Evolutionary conservation across 352 stramenopile species (phyloP), one percentile per base, ranked within the genome.

Genomic region (Discostella stelligera): DNA sequence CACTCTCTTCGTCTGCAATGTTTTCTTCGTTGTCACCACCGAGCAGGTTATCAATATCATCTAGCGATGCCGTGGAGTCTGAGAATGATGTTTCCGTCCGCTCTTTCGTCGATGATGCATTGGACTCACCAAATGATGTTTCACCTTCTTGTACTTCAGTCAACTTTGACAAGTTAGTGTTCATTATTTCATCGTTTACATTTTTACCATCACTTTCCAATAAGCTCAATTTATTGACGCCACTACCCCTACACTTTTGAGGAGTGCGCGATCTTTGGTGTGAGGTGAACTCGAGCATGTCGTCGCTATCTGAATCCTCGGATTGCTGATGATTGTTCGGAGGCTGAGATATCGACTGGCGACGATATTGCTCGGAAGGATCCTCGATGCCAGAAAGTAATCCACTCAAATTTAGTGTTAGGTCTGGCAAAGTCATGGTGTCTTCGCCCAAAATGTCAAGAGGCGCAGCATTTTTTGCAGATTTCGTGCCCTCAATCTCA

Each of bases 51-150:
- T 75, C 64, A 21, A 82, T 54, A 70, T 81, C 39, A 71, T 77
- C 62, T 21, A 66, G 49, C 13, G 74, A 81, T 10, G 66, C 74
- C 27, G 74, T 79, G 20, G 71, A 74, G 13, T 79, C 71, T n/a
- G 49, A 55, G 46, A 79, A 66, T 46, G 54, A 53, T 2, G 66
- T 30, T 50, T 65, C 37, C 32, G 13, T 65, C 13, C 7, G 14
- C 52, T 59, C 20, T 14, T 39, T 30, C n/a, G 20, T 2, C 20
- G 4, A n/a, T 6, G 18, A 52, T 30, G 18, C 21, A n/a, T 23
- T 62, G 5, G 46, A 39, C 46, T 44, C 37, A 27, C 37, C 32
- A 37, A 37, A 44, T 49, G 62, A 66, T 52, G 44, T 41, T n/a
- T 54, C 59, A 11, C 1, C 25, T 23, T 39, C 59, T 25, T 13